Base-by-base conservation (phyloP, 805 yeast genomes). In the Brettanomyces nanus region DNA sequence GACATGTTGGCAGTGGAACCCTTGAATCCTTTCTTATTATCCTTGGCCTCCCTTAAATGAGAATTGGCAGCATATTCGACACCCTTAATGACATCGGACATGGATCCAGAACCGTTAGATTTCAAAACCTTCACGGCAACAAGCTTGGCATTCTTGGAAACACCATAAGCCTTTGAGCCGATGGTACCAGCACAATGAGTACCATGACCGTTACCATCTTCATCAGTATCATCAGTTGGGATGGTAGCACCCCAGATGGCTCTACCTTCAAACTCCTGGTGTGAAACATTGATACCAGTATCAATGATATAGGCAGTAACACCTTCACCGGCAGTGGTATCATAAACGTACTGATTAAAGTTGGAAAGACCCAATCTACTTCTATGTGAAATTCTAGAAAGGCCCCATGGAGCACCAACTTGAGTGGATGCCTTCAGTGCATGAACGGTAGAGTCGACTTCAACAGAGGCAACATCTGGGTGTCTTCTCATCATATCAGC, bases 151-250 rank as follows among this genome's bases (percentile, higher is more conserved):
- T 74, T 68, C 62, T 86, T 85, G 40, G 95, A 89, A 39, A 85
- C 85, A 65, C 95, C 95, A 47, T 80, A 85, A 37, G 75, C 66
- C 43, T 68, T 68, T 18, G 92, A 82, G 36, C 80, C 95, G 52
- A 89, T 85, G 26, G 94, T 86, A 63, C 95, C 97, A n/a, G 96
- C 95, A 66, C 94, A 85, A 56, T 87, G 97, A 33, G 95, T 85
- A 54, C 97, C 97, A 62, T 87, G 97, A 36, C 96, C 97, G 52
- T 85, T 83, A 37, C 86, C 92, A 58, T 89, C 95, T 31, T 68
- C 53, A 48, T 80, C 86, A 38, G 70, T 71, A 49, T 77, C 85
- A 51, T 79, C 80, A 37, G 61, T 50, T 48, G 94, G 95, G 47
- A 85, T 69, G 41, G 94, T 85, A 36, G 78, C 71, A 49, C 95